Percentiles rank a stretch among this genome's conserved stretches.
Evolutionary conservation across 2,329 filamentous ascomycete genomes (phyloP).

Genomic region (Aspergillus spinulosporus): DNA sequence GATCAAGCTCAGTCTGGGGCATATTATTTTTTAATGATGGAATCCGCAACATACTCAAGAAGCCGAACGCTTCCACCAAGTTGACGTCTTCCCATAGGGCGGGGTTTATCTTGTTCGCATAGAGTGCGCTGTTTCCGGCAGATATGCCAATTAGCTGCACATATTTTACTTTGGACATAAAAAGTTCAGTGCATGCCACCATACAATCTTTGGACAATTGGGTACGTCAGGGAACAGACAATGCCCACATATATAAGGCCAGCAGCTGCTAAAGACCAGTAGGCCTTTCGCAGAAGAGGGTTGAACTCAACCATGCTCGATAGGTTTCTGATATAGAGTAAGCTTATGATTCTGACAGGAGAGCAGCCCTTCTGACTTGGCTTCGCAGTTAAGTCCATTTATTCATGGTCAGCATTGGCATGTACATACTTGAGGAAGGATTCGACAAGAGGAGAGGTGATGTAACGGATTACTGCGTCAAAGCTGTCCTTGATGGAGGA

Average conservation of each 20-base stretch:
- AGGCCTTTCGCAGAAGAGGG: slow-evolving; percentile 53
- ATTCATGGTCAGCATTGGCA: background rate
- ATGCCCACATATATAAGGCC: slow-evolving; percentile 67
- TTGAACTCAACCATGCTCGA: slow-evolving; percentile 41
- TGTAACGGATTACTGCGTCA: background rate
- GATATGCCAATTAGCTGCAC: background rate
- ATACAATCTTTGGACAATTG: slow-evolving; percentile 78
- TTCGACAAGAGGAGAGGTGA: background rate
- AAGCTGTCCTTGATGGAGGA: background rate
- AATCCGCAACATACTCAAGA: slow-evolving; percentile 64
- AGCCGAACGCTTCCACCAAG: slow-evolving; percentile 79
- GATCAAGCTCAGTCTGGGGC: slow-evolving; percentile 15
- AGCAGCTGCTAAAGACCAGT: slow-evolving; percentile 59
- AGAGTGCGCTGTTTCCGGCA: slow-evolving; percentile 64
- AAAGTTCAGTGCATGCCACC: slow-evolving; percentile 30
- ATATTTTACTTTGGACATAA: background rate
- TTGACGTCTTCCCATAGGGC: slow-evolving; percentile 71
- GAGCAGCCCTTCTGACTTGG: background rate
- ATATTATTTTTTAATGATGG: background rate
- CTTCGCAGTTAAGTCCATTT: background rate
- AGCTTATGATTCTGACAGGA: background rate
- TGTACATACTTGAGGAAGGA: background rate
- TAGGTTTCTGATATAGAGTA: background rate
- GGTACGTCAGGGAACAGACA: slow-evolving; percentile 65
- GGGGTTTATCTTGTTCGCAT: slow-evolving; percentile 77